Percentiles rank a stretch among this genome's conserved stretches.
These are phyloP conservation scores for Ceratocystis diversiconidia DNA, from an alignment of 2,329 filamentous ascomycete genomes.

Conservation along the genomic window DNA sequence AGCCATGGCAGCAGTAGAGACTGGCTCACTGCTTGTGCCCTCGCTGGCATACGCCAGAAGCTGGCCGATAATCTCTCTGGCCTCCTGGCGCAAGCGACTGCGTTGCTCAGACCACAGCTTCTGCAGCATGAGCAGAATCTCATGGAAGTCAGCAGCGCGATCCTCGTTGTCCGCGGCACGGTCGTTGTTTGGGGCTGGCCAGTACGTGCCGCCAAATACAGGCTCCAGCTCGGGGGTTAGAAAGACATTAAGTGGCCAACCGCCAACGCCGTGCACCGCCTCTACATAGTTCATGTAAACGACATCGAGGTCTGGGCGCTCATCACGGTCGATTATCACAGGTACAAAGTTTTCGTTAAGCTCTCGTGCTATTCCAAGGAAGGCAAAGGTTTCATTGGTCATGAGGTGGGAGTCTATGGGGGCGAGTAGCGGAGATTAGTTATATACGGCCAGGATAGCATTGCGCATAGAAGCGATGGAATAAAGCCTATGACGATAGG, in stretches of 20 bases:
- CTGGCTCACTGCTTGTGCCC: constrained; percentile 31
- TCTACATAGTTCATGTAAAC: constrained; percentile 99
- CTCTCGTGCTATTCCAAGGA: constrained; percentile 62
- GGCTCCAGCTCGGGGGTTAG: constrained; percentile 85
- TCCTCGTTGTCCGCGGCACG: constrained; percentile 29
- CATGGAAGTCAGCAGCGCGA: constrained; percentile 63
- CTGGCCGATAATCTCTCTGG: constrained; percentile 66
- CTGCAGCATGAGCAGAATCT: constrained; percentile 65
- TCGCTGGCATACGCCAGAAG: constrained; percentile 79
- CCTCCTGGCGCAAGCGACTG: constrained; percentile 66
- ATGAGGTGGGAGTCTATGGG: constrained; percentile 69
- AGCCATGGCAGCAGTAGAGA: background rate
- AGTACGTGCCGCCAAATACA: constrained; percentile 92
- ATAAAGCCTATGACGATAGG: too few relatives aligned
- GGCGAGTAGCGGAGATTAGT: constrained; percentile 19
- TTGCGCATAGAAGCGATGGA: background rate
- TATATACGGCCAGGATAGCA: background rate
- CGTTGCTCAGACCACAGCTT: constrained; percentile 72
- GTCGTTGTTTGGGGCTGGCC: constrained; percentile 56
- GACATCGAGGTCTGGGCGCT: constrained; percentile 82
- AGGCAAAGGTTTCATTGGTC: constrained; percentile 80
- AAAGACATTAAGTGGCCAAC: constrained; percentile 96
- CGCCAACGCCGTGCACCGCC: constrained; percentile 75
- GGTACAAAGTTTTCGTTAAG: constrained; percentile 83
- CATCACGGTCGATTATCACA: constrained; percentile 84